phyloP scores from a whole-genome alignment of 139 green algal genomes.

The Auxenochlorella pyrenoidosa region DNA sequence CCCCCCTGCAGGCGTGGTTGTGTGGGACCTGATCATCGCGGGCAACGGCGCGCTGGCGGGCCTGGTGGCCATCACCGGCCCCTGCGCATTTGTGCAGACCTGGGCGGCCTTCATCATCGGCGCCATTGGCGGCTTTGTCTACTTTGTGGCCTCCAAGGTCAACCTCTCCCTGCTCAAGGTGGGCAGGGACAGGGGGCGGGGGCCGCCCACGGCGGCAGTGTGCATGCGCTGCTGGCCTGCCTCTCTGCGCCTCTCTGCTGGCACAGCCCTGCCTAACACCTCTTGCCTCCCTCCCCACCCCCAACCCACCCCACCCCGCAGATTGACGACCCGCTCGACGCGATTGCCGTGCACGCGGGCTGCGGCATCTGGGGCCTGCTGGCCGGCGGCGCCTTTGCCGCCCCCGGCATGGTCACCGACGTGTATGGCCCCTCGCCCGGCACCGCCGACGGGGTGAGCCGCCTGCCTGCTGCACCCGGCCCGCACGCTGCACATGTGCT shows the following conservation, averaged over 20 bases:
- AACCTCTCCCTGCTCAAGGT: slow-evolving; percentile 54
- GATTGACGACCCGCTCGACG: slow-evolving; percentile 85
- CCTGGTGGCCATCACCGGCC: slow-evolving; percentile 84
- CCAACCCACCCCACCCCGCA: not conserved
- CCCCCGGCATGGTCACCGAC: slow-evolving; percentile 47
- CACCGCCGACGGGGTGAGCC: not conserved
- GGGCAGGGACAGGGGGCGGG: not conserved
- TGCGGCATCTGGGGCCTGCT: slow-evolving; percentile 73
- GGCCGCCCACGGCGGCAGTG: not conserved
- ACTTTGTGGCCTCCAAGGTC: slow-evolving; percentile 56
- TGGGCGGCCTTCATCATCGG: slow-evolving; percentile 90
- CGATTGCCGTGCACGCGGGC: slow-evolving; percentile 82
- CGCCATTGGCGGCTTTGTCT: slow-evolving; percentile 63
- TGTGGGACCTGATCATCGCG: slow-evolving; percentile 81
- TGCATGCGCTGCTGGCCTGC: not conserved
- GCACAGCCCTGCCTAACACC: not conserved
- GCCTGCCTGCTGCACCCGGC: too few species aligned
- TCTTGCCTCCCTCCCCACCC: not conserved
- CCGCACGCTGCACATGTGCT: too few species aligned
- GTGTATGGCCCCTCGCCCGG: slow-evolving; percentile 45
- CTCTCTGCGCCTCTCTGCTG: not conserved
- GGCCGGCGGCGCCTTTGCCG: slow-evolving; percentile 67
- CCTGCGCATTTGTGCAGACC: slow-evolving; percentile 73
- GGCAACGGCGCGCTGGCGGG: slow-evolving; percentile 87
- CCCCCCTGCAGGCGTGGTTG: slow-evolving; percentile 43